Base-by-base conservation (phyloP, 2,329 filamentous ascomycete species). In the Aspergillus piperis region DNA sequence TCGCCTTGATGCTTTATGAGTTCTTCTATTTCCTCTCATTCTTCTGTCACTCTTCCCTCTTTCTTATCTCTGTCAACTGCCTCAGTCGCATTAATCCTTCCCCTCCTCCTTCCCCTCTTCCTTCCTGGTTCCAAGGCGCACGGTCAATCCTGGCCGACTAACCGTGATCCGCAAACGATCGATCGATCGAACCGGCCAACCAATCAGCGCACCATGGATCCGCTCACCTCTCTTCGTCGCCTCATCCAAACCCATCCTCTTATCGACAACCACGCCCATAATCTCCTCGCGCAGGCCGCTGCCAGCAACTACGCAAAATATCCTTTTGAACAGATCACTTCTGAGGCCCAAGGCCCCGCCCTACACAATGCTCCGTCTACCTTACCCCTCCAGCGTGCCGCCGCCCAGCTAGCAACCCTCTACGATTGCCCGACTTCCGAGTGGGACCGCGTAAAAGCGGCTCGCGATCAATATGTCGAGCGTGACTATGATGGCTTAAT, bases 291-390 rank as follows among this genome's bases (percentile, higher is more conserved):
- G 5, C 63, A 67, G 21, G 66, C 74, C 13, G 65, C 68, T 6
- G 77, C 73, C 25, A 61, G 60, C 38, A 64, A 78, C 60, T 73
- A 76, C 60, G 62, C 65, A 32, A 67, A 62, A 53, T 77, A 79
- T 59, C 81, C 84, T 7, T 80, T 88, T 19, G 81, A 87, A 51
- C 83, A 86, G 48, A 88, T 92, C 64, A 86, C 87, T 1, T 89
- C 88, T 6, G 91, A 95, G 78, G 91, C 91, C 1, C 79, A 85
- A 59, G 90, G 88, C 7, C 79, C 85, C 59, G 90, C 90, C 11
- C 78, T 94, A 27, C 73, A 84, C 44, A 84, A 88, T 59, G 84
- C 86, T 0, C 79, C 77, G 49, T 85, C 83, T 13, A 86, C 87
- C 3, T 79, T 96, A 8, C 81, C 90, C 8, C 88, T 93, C 66